Conservation (phyloP, 164 flowering plant genomes). For the Platanus orientalis region DNA sequence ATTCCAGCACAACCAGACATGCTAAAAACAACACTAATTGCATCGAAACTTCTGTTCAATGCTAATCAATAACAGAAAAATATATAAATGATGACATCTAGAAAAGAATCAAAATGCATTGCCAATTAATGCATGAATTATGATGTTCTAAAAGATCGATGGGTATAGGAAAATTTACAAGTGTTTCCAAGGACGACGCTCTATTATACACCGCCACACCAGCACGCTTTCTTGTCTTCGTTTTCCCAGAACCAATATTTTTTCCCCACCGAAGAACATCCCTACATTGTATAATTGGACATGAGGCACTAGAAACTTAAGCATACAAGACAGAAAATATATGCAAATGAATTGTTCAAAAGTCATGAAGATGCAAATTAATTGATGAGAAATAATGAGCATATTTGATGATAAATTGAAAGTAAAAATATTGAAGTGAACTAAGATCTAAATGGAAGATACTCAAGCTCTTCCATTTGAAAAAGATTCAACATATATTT, state of each 20-base stretch:
- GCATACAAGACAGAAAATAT: background rate
- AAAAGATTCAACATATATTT: background rate
- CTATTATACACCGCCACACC: constrained; percentile 86
- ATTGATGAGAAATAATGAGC: too few relatives aligned
- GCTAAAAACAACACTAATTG: background rate
- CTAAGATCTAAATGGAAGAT: background rate
- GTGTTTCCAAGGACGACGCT: constrained; percentile 87
- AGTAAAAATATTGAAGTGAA: background rate
- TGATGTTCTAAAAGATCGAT: constrained; percentile 1
- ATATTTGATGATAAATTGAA: background rate
- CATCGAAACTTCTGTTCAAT: background rate
- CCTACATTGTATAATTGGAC: constrained; percentile 29
- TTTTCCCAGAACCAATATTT: constrained; percentile 64
- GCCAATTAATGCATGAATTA: background rate
- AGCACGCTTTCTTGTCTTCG: constrained; percentile 72
- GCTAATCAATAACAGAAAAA: background rate
- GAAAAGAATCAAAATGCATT: background rate
- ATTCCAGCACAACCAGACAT: background rate
- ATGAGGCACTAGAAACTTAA: background rate
- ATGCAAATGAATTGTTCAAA: background rate
- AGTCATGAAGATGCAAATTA: too few relatives aligned
- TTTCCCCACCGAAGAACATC: constrained; percentile 85
- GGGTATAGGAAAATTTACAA: constrained; percentile 42
- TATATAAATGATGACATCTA: background rate
- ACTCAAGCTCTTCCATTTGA: background rate